Conservation (phyloP, 23 red algal genomes). For the Gracilaria domingensis region DNA sequence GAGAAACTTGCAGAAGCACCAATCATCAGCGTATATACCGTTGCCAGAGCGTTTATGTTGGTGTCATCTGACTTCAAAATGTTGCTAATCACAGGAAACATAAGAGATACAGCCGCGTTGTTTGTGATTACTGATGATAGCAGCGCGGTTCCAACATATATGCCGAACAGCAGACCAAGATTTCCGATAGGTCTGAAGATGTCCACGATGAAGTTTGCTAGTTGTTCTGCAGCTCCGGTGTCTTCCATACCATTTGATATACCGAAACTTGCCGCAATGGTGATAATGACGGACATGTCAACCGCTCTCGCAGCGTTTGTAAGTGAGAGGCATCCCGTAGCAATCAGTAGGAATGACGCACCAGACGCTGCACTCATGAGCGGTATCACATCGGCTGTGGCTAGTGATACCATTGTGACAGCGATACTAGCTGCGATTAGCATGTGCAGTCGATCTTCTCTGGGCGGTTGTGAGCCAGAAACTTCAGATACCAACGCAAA, state of each 20-base stretch:
- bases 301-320: constrained; percentile 75
- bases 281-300: constrained; percentile 76
- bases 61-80: constrained; percentile 47
- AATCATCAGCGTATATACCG: constrained; percentile 86
- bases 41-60: neutral
- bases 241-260: constrained; percentile 81
- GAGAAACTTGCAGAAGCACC: constrained; percentile 82
- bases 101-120: constrained; percentile 88
- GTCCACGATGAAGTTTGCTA: constrained; percentile 82
- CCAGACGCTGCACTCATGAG: constrained; percentile 74
- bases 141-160: constrained; percentile 87
- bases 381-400: constrained; percentile 66
- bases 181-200: constrained; percentile 69
- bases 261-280: constrained; percentile 89
- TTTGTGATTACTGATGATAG: constrained; percentile 86
- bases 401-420: constrained; percentile 78
- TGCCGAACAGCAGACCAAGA: constrained; percentile 90
- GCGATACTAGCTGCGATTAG: constrained; percentile 67
- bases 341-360: constrained; percentile 71
- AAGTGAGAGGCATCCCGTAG: constrained; percentile 78
- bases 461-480: constrained; percentile 74
- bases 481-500: constrained; percentile 92
- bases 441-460: constrained; percentile 89
- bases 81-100: constrained; percentile 81
- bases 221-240: constrained; percentile 75